These are phyloP conservation scores for Cordyceps sp. DNA, from an alignment of 2,329 filamentous ascomycete species.

Conservation along the genomic window DNA sequence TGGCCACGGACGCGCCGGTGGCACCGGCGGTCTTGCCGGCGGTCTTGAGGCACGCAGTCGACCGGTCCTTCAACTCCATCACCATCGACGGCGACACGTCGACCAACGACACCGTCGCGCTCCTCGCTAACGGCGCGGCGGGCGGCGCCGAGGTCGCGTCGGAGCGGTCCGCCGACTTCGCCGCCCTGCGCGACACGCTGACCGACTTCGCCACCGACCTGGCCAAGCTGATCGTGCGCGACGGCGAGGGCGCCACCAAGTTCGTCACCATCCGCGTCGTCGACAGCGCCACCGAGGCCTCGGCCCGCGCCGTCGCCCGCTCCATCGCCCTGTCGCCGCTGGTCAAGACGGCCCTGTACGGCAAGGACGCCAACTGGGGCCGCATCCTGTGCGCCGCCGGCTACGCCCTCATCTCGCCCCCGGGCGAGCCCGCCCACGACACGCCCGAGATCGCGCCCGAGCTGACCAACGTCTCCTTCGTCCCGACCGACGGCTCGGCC, in stretches of 20 bases:
- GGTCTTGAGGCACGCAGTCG: slow-evolving; percentile 58
- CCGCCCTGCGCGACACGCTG: slow-evolving; percentile 53
- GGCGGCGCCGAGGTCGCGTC: slow-evolving; percentile 49
- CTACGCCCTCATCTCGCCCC: slow-evolving; percentile 51
- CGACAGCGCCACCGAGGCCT: slow-evolving; percentile 51
- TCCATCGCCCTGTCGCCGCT: slow-evolving; percentile 83
- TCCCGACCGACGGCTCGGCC: slow-evolving; percentile 58
- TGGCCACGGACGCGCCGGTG: slow-evolving; percentile 83
- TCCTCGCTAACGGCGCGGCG: slow-evolving; percentile 90
- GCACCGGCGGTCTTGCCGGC: slow-evolving; percentile 47
- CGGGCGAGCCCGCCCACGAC: slow-evolving; percentile 37
- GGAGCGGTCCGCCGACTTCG: slow-evolving; percentile 42
- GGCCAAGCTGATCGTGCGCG: slow-evolving; percentile 83
- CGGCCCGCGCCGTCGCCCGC: slow-evolving; percentile 65
- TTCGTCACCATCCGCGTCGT: slow-evolving; percentile 85
- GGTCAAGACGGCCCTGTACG: slow-evolving; percentile 94
- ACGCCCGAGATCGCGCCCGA: slow-evolving; percentile 49
- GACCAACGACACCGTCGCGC: slow-evolving; percentile 88
- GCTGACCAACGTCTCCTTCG: slow-evolving; percentile 61
- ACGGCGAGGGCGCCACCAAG: slow-evolving; percentile 95
- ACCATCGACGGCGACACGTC: slow-evolving; percentile 94
- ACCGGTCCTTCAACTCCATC: slow-evolving; percentile 88
- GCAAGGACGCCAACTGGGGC: slow-evolving; percentile 96
- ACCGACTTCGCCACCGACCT: slow-evolving; percentile 68
- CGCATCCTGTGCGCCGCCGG: slow-evolving; percentile 90